Evolutionary conservation across 768 basidiomycete species (phyloP).

Genomic region (Leccinum uliginosum): DNA sequence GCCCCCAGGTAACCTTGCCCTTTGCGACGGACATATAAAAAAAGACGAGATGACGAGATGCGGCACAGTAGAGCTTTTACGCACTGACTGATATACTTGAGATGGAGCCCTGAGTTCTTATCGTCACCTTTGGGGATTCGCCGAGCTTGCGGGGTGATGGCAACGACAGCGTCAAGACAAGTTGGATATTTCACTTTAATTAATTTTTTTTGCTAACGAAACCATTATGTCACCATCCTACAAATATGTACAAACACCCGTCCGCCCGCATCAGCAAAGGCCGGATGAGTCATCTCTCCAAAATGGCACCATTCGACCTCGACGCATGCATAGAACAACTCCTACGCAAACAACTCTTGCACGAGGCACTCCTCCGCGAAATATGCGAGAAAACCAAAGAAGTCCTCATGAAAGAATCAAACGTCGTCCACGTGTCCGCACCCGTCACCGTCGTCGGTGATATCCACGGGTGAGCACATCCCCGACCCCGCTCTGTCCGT

Average conservation of each 20-base stretch:
- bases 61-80: conserved; percentile 12
- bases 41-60: conserved; percentile 12
- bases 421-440: conserved; percentile 94
- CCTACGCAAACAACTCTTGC: conserved; percentile 87
- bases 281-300: not conserved
- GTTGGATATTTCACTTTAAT: conserved; percentile 8
- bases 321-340: conserved; percentile 94
- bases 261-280: conserved; percentile 5
- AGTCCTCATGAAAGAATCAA: conserved; percentile 97
- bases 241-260: conserved; percentile 21
- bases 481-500: conserved; percentile 2
- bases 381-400: conserved; percentile 99
- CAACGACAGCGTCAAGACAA: not conserved
- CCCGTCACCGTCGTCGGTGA: conserved; percentile 99
- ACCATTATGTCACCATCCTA: not conserved
- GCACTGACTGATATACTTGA: conserved; percentile 6
- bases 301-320: conserved; percentile 75
- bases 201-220: conserved; percentile 8
- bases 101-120: conserved; percentile 11
- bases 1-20: conserved; percentile 13
- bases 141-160: conserved; percentile 5
- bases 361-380: conserved; percentile 91
- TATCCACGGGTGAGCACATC: conserved; percentile 86
- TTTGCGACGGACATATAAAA: conserved; percentile 7
- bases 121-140: not conserved